phyloP scores from a whole-genome alignment of 306 rosid species.

The Styphnolobium japonicum region DNA sequence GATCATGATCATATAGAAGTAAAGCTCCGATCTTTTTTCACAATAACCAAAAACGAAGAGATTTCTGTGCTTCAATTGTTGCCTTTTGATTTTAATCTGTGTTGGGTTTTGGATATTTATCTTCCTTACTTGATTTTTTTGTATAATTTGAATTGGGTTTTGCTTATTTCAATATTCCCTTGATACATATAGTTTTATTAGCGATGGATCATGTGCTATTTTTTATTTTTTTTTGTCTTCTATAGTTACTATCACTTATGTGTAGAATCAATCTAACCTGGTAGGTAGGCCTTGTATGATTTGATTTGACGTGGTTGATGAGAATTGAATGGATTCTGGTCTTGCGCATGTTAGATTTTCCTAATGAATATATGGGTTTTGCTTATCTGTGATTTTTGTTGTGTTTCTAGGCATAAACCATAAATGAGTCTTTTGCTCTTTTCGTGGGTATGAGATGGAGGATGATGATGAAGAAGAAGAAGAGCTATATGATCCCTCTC shows the following conservation, averaged over 20 bases:
- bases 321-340: slow-evolving; percentile 12
- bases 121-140: neutral
- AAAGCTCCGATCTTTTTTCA: slow-evolving; percentile 19
- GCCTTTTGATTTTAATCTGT: neutral
- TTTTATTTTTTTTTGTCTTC: neutral
- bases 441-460: slow-evolving; percentile 48
- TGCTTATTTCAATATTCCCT: neutral
- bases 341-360: neutral
- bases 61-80: neutral
- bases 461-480: slow-evolving; percentile 60
- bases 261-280: neutral
- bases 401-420: slow-evolving; percentile 9
- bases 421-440: slow-evolving; percentile 13
- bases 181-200: neutral
- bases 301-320: neutral
- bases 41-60: neutral
- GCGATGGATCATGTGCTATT: neutral
- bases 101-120: slow-evolving; percentile 7
- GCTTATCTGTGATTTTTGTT: neutral
- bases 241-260: neutral
- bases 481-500: slow-evolving; percentile 18
- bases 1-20: neutral
- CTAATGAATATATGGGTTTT: neutral
- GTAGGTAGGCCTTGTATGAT: neutral
- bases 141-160: neutral